These are phyloP conservation scores for Boletus insuetus DNA, from an alignment of 768 basidiomycete species.

Conservation along the genomic window DNA sequence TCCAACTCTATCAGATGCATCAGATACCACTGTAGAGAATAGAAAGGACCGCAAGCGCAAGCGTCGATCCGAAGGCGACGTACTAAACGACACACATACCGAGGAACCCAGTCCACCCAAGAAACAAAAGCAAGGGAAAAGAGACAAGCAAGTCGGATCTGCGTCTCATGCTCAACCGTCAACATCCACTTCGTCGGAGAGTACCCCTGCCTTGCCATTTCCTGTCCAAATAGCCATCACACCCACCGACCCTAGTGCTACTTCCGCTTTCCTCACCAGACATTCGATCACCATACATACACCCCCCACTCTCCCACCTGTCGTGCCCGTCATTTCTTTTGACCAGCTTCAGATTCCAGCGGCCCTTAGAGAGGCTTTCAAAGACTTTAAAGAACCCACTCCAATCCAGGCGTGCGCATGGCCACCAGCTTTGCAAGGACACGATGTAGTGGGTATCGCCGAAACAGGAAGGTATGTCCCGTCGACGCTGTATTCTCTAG, in stretches of 20 bases:
- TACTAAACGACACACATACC: not conserved
- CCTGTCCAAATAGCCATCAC: slow-evolving; percentile 14
- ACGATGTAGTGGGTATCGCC: slow-evolving; percentile 93
- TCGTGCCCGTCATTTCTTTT: slow-evolving; percentile 73
- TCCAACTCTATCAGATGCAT: not conserved
- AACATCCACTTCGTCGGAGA: not conserved
- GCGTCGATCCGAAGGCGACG: not conserved
- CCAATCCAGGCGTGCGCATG: slow-evolving; percentile 96
- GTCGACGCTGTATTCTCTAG: not conserved
- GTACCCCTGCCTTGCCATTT: slow-evolving; percentile 17
- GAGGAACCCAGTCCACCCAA: slow-evolving; percentile 15
- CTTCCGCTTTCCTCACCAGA: slow-evolving; percentile 62
- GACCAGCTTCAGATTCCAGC: slow-evolving; percentile 65
- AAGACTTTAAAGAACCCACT: slow-evolving; percentile 80
- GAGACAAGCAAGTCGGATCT: slow-evolving; percentile 4
- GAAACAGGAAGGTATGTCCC: slow-evolving; percentile 83
- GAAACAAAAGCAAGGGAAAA: slow-evolving; percentile 29
- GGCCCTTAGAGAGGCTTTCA: slow-evolving; percentile 60
- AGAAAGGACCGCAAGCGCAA: slow-evolving; percentile 28
- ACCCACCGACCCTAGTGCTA: slow-evolving; percentile 33
- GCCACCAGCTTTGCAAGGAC: slow-evolving; percentile 79
- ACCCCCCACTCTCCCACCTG: slow-evolving; percentile 41
- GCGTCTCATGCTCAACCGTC: slow-evolving; percentile 1
- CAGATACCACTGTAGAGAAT: slow-evolving; percentile 7
- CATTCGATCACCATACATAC: slow-evolving; percentile 74